Evolutionary conservation across 2,329 filamentous ascomycete species (phyloP).

Genomic region (Juglanconis sp.): DNA sequence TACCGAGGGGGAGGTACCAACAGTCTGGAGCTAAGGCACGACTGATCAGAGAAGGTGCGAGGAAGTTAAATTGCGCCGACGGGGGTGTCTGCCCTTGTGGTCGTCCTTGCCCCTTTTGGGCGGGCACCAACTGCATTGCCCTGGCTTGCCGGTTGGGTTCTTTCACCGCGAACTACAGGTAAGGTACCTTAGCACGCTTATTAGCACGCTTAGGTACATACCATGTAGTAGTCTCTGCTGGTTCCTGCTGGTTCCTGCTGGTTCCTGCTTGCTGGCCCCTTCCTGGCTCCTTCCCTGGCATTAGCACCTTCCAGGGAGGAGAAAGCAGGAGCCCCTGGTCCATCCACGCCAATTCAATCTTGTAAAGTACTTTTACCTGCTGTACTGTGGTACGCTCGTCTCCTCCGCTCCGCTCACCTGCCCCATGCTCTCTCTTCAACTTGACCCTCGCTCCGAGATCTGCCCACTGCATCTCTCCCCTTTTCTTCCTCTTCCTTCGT

Average conservation of each 20-base stretch:
- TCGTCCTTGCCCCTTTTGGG: conserved; percentile 7
- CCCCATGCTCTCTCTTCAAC: background rate
- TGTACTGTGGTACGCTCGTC: background rate
- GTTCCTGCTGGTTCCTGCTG: background rate
- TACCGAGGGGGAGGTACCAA: background rate
- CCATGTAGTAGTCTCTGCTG: too few relatives aligned
- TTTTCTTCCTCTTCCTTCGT: conserved; percentile 21
- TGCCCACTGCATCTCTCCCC: conserved; percentile 29
- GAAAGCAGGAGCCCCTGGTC: background rate
- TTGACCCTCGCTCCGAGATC: conserved; percentile 11
- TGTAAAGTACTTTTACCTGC: background rate
- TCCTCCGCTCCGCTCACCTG: background rate
- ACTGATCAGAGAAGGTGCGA: background rate
- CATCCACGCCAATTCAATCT: background rate
- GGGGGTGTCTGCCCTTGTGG: background rate
- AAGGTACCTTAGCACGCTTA: too few relatives aligned
- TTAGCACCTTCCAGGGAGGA: too few relatives aligned
- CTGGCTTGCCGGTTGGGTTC: too few relatives aligned
- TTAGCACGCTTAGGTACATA: too few relatives aligned
- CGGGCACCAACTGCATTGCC: too few relatives aligned
- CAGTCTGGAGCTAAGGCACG: background rate
- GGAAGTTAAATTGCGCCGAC: conserved; percentile 7
- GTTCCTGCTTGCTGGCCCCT: background rate
- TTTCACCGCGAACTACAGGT: too few relatives aligned
- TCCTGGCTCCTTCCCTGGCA: background rate